Evolutionary conservation across 371 early-diverging fungal species (phyloP).

Genomic region (Apophysomyces sp.): DNA sequence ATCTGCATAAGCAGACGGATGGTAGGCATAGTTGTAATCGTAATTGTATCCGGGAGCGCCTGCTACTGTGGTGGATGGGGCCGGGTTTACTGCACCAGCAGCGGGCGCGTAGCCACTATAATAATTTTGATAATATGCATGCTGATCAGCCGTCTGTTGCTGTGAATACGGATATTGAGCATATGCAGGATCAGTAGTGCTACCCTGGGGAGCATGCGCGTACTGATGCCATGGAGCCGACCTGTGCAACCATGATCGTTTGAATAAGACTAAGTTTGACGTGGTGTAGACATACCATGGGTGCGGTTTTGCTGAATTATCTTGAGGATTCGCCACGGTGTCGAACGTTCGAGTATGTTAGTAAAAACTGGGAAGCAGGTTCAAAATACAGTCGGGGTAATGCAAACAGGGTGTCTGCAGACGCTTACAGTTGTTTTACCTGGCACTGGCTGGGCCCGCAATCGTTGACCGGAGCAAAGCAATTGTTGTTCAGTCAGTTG

Average conservation of each 20-base stretch:
- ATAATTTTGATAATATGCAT: constrained; percentile 33
- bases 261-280: not conserved
- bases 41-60: constrained; percentile 11
- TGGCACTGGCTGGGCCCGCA: no score
- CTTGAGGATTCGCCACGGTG: constrained; percentile 24
- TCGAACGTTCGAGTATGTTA: not conserved
- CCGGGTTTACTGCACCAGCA: constrained; percentile 11
- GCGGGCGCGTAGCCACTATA: constrained; percentile 16
- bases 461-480: no score
- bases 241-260: constrained; percentile 7
- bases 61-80: constrained; percentile 5
- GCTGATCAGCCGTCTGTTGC: constrained; percentile 19
- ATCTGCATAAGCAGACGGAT: not conserved
- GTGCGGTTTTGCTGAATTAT: constrained; percentile 18
- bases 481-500: no score
- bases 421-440: no score
- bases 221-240: constrained; percentile 26
- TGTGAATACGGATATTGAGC: constrained; percentile 23
- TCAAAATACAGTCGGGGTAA: no score
- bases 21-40: constrained; percentile 19
- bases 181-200: constrained; percentile 17
- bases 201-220: not conserved
- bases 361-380: not conserved
- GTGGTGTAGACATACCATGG: constrained; percentile 16
- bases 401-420: no score